Conservation (phyloP, 805 yeast species). For the Candida sithepensis region DNA sequence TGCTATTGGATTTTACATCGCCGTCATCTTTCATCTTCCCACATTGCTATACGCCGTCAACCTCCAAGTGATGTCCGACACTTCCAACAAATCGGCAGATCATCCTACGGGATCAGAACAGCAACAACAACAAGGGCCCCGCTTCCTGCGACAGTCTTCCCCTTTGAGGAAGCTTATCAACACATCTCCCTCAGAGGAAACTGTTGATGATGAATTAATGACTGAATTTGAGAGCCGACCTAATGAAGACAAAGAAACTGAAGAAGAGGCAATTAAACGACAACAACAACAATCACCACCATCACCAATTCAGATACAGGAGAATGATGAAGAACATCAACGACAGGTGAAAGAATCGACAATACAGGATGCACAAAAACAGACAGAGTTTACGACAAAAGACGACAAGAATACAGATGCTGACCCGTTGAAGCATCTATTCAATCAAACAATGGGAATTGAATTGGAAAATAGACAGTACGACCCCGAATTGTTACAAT, state of each 20-base stretch:
- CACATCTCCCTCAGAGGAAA: not conserved
- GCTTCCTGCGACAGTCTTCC: conserved; percentile 8
- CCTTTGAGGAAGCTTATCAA: conserved; percentile 13
- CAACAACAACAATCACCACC: not conserved
- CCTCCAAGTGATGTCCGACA: not conserved
- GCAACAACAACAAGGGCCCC: conserved; percentile 1
- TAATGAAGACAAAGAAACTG: not conserved
- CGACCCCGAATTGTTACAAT: conserved; percentile 34
- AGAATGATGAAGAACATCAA: too few relatives aligned
- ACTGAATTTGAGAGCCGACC: not conserved
- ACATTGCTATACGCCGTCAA: not conserved
- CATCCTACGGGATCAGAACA: not conserved
- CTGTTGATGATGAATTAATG: not conserved
- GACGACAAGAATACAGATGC: not conserved
- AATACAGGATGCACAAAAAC: not conserved
- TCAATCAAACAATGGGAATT: conserved; percentile 12
- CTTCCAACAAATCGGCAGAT: not conserved
- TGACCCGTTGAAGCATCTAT: not conserved
- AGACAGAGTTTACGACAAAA: not conserved
- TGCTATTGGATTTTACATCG: not conserved
- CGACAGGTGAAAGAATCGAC: too few relatives aligned
- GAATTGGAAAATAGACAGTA: conserved; percentile 28
- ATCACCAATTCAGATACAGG: too few relatives aligned
- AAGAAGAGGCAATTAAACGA: not conserved
- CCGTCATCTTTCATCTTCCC: not conserved